Evolutionary conservation across 2,329 filamentous ascomycete species (phyloP), one percentile per base, ranked within the genome.

Genomic region (Colletotrichum higginsianum): DNA sequence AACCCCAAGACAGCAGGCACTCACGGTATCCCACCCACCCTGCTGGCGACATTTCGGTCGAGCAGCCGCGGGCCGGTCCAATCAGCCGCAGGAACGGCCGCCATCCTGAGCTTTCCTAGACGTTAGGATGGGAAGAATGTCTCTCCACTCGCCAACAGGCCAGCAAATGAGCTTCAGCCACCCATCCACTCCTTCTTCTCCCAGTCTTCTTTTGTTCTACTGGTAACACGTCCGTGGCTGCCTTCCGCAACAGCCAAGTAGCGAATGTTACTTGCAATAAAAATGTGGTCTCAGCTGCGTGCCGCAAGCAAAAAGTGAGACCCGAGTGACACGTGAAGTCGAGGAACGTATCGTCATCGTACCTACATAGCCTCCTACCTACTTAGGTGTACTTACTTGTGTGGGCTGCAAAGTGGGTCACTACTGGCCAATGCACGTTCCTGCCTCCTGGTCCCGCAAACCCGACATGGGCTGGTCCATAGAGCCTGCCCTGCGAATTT

Each of bases 401-500:
- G 21, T 46, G 40, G 46, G 21, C 26, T 21, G 30, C 9, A 6
- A 26, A 30, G 23, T 52, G 50, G 50, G 6, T n/a, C 50, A 55
- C 16, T n/a, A 23, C 13, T 52, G 26, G 4, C 13, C 18, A 67
- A 62, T 62, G 56, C 12, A 4, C 26, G 49, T 30, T 40, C 13
- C 62, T 42, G 53, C 26, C 26, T 18, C 23, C 15, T 53, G 23
- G 21, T 16, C 50, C 30, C 46, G n/a, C 21, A 21, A 30, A 63
- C 38, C 49, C 61, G 16, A 55, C 38, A 63, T 55, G 49, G 30
- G 60, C 60, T 44, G 60, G 47, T 21, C 35, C 21, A n/a, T 47
- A 46, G 56, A 40, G 66, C 52, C 53, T 69, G 61, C 42, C 50
- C 57, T 62, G 26, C 38, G 58, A 58, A 63, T 71, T 61, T 53